Percentiles rank a stretch among this genome's conserved stretches.
phyloP scores from a whole-genome alignment of 805 yeast species.

The Candida berthetii region DNA sequence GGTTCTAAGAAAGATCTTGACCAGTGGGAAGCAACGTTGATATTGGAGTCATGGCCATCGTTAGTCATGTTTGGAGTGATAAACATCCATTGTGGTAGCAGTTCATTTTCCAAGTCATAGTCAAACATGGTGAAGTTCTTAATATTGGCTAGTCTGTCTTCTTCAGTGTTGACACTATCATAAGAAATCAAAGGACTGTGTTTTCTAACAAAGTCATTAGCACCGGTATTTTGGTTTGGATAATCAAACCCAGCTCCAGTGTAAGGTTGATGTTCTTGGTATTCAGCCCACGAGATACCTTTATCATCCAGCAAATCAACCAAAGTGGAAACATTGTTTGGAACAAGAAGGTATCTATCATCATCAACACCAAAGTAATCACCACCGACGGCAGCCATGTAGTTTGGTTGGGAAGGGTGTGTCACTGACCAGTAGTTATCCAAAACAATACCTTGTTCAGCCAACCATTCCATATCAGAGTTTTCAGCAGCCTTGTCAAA shows the following conservation, averaged over 20 bases:
- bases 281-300: conserved; percentile 46
- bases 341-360: conserved; percentile 38
- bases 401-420: conserved; percentile 51
- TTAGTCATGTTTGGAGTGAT: conserved; percentile 49
- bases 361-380: conserved; percentile 42
- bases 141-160: conserved; percentile 34
- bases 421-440: conserved; percentile 47
- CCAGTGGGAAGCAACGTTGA: conserved; percentile 41
- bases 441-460: conserved; percentile 36
- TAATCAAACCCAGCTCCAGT: conserved; percentile 44
- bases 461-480: conserved; percentile 35
- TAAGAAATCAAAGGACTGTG: conserved; percentile 42
- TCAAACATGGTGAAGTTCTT: conserved; percentile 41
- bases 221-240: conserved; percentile 32
- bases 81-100: conserved; percentile 45
- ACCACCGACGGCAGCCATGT: conserved; percentile 43
- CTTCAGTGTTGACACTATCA: conserved; percentile 29
- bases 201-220: conserved; percentile 45
- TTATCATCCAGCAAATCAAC: conserved; percentile 36
- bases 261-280: conserved; percentile 43
- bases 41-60: conserved; percentile 45
- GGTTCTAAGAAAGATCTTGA: conserved; percentile 36
- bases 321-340: conserved; percentile 38
- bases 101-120: conserved; percentile 30
- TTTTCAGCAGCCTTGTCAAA: conserved; percentile 43